Base-by-base conservation (phyloP, 768 basidiomycete genomes). In the Suillus weaverae region DNA sequence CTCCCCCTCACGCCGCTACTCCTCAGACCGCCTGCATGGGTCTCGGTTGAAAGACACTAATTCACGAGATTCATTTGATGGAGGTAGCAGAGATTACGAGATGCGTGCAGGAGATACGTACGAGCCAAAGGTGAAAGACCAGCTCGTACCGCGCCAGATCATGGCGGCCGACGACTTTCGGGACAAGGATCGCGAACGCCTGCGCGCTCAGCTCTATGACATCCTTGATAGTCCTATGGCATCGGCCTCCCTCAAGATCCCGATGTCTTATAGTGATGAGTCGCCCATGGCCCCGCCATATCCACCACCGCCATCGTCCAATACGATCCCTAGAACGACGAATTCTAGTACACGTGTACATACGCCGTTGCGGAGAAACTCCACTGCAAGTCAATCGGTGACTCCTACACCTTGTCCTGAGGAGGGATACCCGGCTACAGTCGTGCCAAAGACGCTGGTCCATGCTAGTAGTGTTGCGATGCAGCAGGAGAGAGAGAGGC, bases 381-480 rank as follows among this genome's bases (percentile, higher is more conserved):
- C 57, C 18, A 32, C 51, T 53, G 51, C 26, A 6, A 41, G 57
- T 32, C 57, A 59, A 41, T 43, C 26, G 6, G 11, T 41, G 26
- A 30, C 26, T 18, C n/a, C 56, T 6, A 39, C 18, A 3, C 56
- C 39, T 41, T 26, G 39, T 32, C 57, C 26, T 20, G 57, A 59
- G 8, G 57, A 59, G 10, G 57, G 57, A 32, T 32, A 30, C 57
- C 39, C 57, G 10, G 36, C 56, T 6, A 22, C 56, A 11, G 26
- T 39, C 18, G 39, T 59, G 30, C 65, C 72, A 39, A 72, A 72
- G 55, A 73, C 73, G 43, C 57, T 83, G 33, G 84, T 84, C 30
- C 80, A 80, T 60, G 86, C 86, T 11, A 86, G 85, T 63, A 80
- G 80, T 44, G 84, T 80, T 57, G 86, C 86, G 5, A 80, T 82